Base-by-base conservation (phyloP, 352 stramenopile species). In the Phytopythium boreale region DNA sequence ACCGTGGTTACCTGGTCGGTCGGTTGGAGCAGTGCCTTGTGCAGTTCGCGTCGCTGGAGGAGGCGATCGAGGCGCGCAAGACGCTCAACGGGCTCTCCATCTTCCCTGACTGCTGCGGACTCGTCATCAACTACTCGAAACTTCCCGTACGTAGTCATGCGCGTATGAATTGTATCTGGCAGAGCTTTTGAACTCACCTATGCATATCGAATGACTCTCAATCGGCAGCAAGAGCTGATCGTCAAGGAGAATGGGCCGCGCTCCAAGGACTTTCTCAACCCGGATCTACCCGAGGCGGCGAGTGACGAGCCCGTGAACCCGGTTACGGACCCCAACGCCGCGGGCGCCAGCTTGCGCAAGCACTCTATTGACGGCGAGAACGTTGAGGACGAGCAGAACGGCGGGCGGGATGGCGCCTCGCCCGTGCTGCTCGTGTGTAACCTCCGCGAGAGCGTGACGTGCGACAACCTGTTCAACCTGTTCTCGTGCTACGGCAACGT, bases 401-500 rank as follows among this genome's bases (percentile, higher is more conserved):
- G 19, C 15, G 60, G 2, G 17, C 41, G 67, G 15, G 76, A 80
- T 14, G 62, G 62, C 7, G 62, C 72, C 20, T 87, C 80, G 26
- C 76, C 77, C 2, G 80, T 89, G 29, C 67, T 89, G 46, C 71
- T 87, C 11, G 77, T 84, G 24, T 84, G 74, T 69, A 89, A 85
- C 49, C 56, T 89, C 17, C 71, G 71, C 34, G 72, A 85, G 34
- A 72, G 64, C 31, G 69, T 87, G 58, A 77, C 78, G 20, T 89
- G 80, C 63, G 79, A 89, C 55, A 68, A 85, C 26, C 49, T 89
- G 2, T 89, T 89, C 75, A 86, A 89, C 55, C 61, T 89, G 19
- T 89, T 89, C 34, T 89, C 80, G 22, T 89, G 78, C 57, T 89
- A 89, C 39, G 80, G 80, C 22, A 88, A 89, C 66, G 77, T 89